Evolutionary conservation across 2,329 filamentous ascomycete genomes (phyloP).

Genomic region (Kalaharituber pfeilii): DNA sequence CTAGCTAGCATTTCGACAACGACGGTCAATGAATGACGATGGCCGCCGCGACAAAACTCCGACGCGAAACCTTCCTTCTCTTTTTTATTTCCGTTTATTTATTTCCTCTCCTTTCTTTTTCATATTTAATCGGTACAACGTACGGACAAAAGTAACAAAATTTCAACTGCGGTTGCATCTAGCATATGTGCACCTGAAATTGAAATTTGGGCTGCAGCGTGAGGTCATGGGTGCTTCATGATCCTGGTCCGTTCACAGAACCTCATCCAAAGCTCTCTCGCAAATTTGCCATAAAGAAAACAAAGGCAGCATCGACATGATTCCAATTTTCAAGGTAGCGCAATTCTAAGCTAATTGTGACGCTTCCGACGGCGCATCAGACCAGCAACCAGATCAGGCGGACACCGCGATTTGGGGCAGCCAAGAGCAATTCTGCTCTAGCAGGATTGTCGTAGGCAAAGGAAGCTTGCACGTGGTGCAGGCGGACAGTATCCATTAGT

Average conservation of each 20-base stretch:
- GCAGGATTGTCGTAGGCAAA: not conserved
- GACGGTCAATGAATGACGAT: no score
- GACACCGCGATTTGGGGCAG: not conserved
- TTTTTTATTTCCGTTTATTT: no score
- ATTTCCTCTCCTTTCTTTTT: no score
- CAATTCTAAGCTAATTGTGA: not conserved
- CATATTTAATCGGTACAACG: no score
- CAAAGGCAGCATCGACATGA: not conserved
- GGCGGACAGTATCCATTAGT: slow-evolving; percentile 13
- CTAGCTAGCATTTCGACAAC: no score
- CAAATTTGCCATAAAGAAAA: not conserved
- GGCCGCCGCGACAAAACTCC: no score
- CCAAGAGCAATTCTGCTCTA: not conserved
- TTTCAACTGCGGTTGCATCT: no score
- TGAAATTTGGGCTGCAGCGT: not conserved
- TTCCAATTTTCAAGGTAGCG: not conserved
- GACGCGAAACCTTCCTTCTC: no score
- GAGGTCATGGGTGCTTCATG: not conserved
- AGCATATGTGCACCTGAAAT: no score
- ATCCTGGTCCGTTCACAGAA: not conserved
- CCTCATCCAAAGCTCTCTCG: not conserved
- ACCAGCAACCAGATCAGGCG: not conserved
- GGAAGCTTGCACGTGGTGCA: slow-evolving; percentile 13
- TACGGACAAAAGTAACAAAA: no score
- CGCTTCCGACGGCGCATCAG: no score